phyloP scores from a whole-genome alignment of 148 eudicot species.

The Persicaria maculosa region DNA sequence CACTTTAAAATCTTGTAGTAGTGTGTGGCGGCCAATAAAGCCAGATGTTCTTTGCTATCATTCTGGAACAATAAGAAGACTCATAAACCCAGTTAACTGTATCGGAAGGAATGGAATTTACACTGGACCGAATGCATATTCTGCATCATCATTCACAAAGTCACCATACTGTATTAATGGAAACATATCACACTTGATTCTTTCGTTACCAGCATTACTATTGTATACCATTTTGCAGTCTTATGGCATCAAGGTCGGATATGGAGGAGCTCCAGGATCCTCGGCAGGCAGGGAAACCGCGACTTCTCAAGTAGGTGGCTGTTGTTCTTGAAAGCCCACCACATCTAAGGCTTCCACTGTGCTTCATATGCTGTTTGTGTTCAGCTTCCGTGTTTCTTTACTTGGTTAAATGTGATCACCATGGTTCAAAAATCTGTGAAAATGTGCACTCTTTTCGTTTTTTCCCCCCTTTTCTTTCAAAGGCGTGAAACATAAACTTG shows the following conservation, averaged over 20 bases:
- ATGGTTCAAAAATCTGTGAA: not conserved
- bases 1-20: too few species aligned
- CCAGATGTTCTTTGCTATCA: not conserved
- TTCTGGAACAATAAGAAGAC: not conserved
- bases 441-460: not conserved
- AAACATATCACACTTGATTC: not conserved
- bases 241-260: slow-evolving; percentile 11
- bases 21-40: too few species aligned
- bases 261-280: slow-evolving; percentile 8
- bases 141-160: not conserved
- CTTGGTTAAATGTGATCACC: too few species aligned
- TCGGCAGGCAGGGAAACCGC: slow-evolving; percentile 7
- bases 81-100: not conserved
- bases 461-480: not conserved
- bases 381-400: not conserved
- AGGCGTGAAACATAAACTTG: not conserved
- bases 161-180: not conserved
- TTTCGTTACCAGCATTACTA: too few species aligned
- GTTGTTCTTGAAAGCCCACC: not conserved
- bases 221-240: not conserved
- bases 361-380: not conserved
- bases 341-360: not conserved
- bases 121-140: too few species aligned
- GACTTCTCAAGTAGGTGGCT: slow-evolving; percentile 11
- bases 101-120: too few species aligned